Evolutionary conservation across 2,329 filamentous ascomycete species (phyloP), one percentile per base, ranked within the genome.

Genomic region (Xylaria sp.): DNA sequence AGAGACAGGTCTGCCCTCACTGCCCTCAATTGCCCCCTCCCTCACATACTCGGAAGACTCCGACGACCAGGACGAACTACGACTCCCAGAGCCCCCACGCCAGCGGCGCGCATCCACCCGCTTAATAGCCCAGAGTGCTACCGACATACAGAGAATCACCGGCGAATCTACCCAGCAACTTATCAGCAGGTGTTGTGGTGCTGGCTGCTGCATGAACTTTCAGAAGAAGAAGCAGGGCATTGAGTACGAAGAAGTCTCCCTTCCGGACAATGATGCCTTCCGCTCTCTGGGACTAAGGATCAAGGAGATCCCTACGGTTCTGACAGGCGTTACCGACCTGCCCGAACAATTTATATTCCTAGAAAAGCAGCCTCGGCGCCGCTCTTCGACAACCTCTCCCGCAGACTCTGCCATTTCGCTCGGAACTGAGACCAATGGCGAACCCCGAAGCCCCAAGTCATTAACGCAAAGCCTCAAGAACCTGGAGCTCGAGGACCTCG

Each of bases 191-290:
- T 91, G 89, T 76, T 91, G 89, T 71, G 89, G 89, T 62, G 89
- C 88, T 37, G 88, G 88, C 66, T 91, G 89, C 80, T 90, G 88
- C 75, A 84, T 90, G 80, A 85, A 82, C 60, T 71, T 84, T 58
- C 81, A 80, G 57, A 79, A 79, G 60, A 82, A 83, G 71, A 82
- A 81, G 60, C 79, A 83, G 2, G 82, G 82, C 39, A 70, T 88
- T 55, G 81, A 86, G 50, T 88, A 85, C 67, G 88, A 90, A 75
- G 78, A 77, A 7, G 79, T 91, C 23, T 76, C 83, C 18, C 77
- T 89, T 2, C 94, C 95, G 1, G 90, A 96, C 79, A 98, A 97
- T 76, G 87, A 91, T 69, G 96, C 96, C 18, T 99, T 92, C 83
- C 87, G 89, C 65, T 93, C 91, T 69, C 86, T 99, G 58, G 86